Conservation (phyloP, 2,329 filamentous ascomycete species). For the Diplodia mutila region DNA sequence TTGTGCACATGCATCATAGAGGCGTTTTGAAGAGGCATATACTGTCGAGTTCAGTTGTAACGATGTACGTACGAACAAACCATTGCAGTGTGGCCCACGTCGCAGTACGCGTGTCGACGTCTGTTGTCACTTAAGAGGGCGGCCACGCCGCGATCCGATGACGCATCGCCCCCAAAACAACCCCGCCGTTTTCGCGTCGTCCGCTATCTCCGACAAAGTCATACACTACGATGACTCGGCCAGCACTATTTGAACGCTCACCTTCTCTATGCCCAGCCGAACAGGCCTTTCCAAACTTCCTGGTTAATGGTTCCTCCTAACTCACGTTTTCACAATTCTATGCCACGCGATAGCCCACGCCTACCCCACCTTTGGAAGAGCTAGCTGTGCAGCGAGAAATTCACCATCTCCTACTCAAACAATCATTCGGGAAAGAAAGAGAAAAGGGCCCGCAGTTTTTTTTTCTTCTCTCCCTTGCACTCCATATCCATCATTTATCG, state of each 20-base stretch:
- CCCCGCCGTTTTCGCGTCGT: conserved; percentile 7
- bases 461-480: background rate
- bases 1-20: conserved; percentile 17
- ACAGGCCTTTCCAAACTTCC: background rate
- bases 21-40: conserved; percentile 14
- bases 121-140: background rate
- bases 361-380: background rate
- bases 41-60: background rate
- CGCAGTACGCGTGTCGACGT: background rate
- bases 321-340: background rate
- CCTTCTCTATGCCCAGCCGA: background rate
- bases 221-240: conserved; percentile 1
- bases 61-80: background rate
- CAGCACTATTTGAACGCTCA: background rate
- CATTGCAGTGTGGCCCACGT: background rate
- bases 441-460: background rate
- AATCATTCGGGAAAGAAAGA: background rate
- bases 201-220: conserved; percentile 23
- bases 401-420: background rate
- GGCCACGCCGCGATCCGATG: conserved; percentile 6
- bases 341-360: background rate
- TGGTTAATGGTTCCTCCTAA: background rate
- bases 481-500: too few species aligned
- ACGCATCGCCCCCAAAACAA: conserved; percentile 3
- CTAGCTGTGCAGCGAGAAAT: background rate